Conservation (phyloP, 495 filamentous ascomycete genomes). For the Haplographium delicatum region DNA sequence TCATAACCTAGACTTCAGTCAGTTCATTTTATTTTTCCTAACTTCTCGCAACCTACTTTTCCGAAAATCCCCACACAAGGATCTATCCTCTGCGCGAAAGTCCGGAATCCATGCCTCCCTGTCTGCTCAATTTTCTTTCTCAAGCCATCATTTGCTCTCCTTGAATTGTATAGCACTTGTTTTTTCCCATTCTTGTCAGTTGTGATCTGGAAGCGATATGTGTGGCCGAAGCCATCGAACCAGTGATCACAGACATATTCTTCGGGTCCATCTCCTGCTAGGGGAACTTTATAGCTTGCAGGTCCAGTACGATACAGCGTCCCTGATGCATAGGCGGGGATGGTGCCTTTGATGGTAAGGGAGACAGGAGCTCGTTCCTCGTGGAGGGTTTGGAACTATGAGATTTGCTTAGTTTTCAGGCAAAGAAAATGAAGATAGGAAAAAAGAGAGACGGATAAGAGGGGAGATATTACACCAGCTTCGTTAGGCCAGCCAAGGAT, state of each 20-base stretch:
- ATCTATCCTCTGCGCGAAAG: constrained; percentile 61
- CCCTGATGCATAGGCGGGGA: constrained; percentile 46
- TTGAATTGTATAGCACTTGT: constrained; percentile 67
- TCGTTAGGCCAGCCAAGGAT: constrained; percentile 12
- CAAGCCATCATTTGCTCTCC: constrained; percentile 52
- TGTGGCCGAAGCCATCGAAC: constrained; percentile 77
- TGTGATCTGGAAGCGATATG: constrained; percentile 55
- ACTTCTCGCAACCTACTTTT: constrained; percentile 38
- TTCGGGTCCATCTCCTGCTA: constrained; percentile 48
- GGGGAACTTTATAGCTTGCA: constrained; percentile 51
- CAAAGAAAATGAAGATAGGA: neutral
- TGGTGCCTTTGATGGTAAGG: constrained; percentile 34
- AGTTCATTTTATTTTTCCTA: no score
- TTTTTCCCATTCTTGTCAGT: constrained; percentile 23
- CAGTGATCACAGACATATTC: constrained; percentile 53
- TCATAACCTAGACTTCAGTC: constrained; percentile 33
- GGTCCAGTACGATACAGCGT: constrained; percentile 70
- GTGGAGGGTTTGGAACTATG: constrained; percentile 40
- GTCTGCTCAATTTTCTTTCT: constrained; percentile 48
- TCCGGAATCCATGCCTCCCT: constrained; percentile 40
- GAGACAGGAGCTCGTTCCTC: constrained; percentile 41
- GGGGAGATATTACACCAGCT: constrained; percentile 12
- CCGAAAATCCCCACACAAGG: constrained; percentile 64
- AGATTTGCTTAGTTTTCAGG: neutral
- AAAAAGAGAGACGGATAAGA: no score